These are phyloP conservation scores for Trebouxia gelatinosa DNA, from an alignment of 163 green algal species.

Conservation along the genomic window DNA sequence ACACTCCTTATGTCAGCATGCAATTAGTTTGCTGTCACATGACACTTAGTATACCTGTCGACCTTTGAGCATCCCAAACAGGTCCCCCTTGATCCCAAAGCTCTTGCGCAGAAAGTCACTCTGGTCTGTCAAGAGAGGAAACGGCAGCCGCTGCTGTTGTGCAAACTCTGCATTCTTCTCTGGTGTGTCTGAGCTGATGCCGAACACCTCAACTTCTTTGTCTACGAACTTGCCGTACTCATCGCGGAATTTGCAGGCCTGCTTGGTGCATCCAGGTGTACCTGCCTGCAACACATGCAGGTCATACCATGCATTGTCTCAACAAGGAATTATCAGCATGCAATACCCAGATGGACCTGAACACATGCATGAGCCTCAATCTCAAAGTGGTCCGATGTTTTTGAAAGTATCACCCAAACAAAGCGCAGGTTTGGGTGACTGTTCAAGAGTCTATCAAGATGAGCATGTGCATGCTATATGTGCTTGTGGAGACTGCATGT, in stretches of 20 bases:
- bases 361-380: too few relatives aligned
- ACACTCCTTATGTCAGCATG: too few relatives aligned
- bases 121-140: constrained; percentile 37
- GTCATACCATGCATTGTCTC: neutral
- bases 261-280: constrained; percentile 41
- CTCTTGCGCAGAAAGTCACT: constrained; percentile 38
- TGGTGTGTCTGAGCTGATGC: constrained; percentile 30
- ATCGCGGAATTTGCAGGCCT: constrained; percentile 40
- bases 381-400: too few relatives aligned
- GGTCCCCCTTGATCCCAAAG: constrained; percentile 40
- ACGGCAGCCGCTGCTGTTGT: constrained; percentile 31
- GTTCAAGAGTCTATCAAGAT: too few relatives aligned
- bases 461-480: too few relatives aligned
- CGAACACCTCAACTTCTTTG: constrained; percentile 31
- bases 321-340: neutral
- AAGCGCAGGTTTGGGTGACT: too few relatives aligned
- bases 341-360: too few relatives aligned
- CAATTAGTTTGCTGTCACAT: too few relatives aligned
- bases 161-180: constrained; percentile 38
- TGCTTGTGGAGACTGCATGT: too few relatives aligned
- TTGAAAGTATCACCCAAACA: too few relatives aligned
- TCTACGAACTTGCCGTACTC: constrained; percentile 35
- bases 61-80: constrained; percentile 33
- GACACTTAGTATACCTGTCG: too few relatives aligned
- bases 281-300: constrained; percentile 9